These are phyloP conservation scores for Aspergillus uvarum DNA, from an alignment of 2,329 filamentous ascomycete genomes.

Conservation along the genomic window DNA sequence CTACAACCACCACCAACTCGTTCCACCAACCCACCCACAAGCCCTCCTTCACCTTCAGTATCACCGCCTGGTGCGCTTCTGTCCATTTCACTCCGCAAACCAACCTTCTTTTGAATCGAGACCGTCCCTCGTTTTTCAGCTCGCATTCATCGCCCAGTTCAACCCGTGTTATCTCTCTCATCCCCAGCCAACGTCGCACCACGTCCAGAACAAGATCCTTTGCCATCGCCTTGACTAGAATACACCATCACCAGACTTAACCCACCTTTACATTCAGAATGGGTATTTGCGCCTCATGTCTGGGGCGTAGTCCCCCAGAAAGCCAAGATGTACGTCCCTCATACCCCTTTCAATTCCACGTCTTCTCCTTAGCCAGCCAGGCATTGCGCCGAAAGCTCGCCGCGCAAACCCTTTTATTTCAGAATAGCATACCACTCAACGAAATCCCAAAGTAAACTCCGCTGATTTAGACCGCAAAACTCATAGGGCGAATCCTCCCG, in stretches of 20 bases:
- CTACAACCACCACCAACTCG: slow-evolving; percentile 6
- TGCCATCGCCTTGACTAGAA: slow-evolving; percentile 12
- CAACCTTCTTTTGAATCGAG: not conserved
- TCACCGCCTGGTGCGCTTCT: slow-evolving; percentile 3
- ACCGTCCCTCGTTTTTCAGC: not conserved
- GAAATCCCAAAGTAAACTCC: not conserved
- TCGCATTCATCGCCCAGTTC: not conserved
- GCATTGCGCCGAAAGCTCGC: no score
- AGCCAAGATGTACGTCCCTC: slow-evolving; percentile 35
- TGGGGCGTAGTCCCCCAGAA: slow-evolving; percentile 40
- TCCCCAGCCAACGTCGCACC: not conserved
- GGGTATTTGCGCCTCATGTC: slow-evolving; percentile 48
- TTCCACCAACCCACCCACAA: not conserved
- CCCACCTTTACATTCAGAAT: slow-evolving; percentile 30
- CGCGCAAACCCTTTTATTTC: no score
- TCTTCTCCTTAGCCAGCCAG: not conserved
- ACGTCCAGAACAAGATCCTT: not conserved
- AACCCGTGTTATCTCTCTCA: not conserved
- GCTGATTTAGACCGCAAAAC: not conserved
- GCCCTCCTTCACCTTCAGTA: slow-evolving; percentile 3
- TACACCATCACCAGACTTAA: slow-evolving; percentile 7
- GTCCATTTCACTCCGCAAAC: not conserved
- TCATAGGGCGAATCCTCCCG: slow-evolving; percentile 44
- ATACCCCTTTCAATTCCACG: not conserved
- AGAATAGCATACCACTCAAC: no score